Conservation (phyloP, 768 basidiomycete species). For the Lanmaoa pseudosensibilis region DNA sequence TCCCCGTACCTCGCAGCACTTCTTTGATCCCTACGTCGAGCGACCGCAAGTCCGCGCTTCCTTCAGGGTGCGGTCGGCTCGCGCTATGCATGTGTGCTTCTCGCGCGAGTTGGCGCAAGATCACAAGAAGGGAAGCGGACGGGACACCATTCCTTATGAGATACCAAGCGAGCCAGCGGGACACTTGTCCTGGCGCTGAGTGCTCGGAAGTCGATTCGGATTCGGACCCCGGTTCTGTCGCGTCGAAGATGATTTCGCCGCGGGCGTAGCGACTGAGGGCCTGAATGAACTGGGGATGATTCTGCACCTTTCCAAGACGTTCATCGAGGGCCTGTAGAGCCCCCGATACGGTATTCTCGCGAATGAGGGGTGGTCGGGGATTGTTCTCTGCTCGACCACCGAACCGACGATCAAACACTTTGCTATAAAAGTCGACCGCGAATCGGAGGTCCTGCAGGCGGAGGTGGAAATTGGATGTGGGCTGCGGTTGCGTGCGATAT, state of each 20-base stretch:
- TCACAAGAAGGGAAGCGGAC: constrained; percentile 61
- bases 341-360: constrained; percentile 70
- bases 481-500: constrained; percentile 60
- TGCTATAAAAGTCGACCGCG: constrained; percentile 72
- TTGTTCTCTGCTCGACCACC: constrained; percentile 71
- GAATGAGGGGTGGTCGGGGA: constrained; percentile 62
- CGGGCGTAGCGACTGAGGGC: constrained; percentile 56
- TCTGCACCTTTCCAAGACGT: constrained; percentile 46
- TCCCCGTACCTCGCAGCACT: constrained; percentile 83
- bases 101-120: constrained; percentile 59
- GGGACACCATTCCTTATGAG: constrained; percentile 69
- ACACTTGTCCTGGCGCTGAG: constrained; percentile 15
- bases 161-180: constrained; percentile 65
- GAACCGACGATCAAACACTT: constrained; percentile 71
- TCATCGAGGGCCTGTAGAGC: constrained; percentile 62
- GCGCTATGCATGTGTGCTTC: constrained; percentile 62
- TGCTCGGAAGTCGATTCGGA: constrained; percentile 11
- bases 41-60: constrained; percentile 39
- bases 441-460: constrained; percentile 74
- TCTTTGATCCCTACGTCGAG: constrained; percentile 70
- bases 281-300: constrained; percentile 17
- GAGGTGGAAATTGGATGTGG: constrained; percentile 62
- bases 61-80: constrained; percentile 49
- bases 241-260: constrained; percentile 44
- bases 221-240: constrained; percentile 7